phyloP scores from a whole-genome alignment of 768 basidiomycete species.

The Trametopsis cervina region DNA sequence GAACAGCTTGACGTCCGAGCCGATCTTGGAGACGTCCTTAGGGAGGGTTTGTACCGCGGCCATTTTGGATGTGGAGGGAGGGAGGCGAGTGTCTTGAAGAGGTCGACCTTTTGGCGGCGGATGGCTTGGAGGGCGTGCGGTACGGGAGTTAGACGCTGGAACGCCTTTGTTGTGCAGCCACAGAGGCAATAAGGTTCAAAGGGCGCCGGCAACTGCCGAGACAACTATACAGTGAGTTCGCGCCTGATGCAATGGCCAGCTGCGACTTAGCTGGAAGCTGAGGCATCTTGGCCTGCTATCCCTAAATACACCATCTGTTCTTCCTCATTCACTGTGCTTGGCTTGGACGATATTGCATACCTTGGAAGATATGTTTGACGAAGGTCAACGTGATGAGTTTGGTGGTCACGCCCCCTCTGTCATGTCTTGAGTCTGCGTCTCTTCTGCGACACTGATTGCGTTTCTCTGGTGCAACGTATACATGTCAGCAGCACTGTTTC shows the following conservation, averaged over 20 bases:
- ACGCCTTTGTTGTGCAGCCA: constrained; percentile 9
- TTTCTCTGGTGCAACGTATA: background rate
- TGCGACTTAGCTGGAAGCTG: no score
- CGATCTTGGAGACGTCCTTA: constrained; percentile 74
- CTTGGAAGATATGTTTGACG: background rate
- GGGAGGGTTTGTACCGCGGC: constrained; percentile 66
- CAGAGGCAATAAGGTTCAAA: constrained; percentile 39
- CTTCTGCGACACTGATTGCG: background rate
- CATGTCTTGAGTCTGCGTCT: background rate
- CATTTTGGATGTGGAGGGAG: constrained; percentile 33
- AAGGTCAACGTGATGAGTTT: background rate
- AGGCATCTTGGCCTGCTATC: background rate
- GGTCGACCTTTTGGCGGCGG: constrained; percentile 15
- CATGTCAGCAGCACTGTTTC: background rate
- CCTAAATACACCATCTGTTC: background rate
- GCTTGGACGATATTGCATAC: background rate
- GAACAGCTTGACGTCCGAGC: constrained; percentile 90
- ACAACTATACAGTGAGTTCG: constrained; percentile 38
- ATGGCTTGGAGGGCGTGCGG: constrained; percentile 2
- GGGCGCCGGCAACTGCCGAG: constrained; percentile 30
- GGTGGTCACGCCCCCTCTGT: background rate
- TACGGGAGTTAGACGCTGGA: background rate
- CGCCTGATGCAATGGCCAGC: no score
- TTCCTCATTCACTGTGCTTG: background rate
- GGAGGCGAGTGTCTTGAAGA: constrained; percentile 9